Evolutionary conservation across 306 rosid genomes (phyloP).

Genomic region (Prunus padus): DNA sequence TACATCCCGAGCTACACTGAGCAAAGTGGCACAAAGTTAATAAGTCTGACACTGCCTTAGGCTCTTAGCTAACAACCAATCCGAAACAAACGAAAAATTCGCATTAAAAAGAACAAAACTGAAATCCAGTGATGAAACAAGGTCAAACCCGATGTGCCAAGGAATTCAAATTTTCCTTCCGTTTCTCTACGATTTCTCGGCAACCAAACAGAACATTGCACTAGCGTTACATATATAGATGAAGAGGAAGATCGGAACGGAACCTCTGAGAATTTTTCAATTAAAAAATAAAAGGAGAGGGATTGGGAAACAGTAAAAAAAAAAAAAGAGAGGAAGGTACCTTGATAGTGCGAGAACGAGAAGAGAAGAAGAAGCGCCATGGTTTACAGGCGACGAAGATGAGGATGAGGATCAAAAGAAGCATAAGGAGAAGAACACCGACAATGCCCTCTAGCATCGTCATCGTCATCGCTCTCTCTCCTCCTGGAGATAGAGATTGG

Average conservation of each 20-base stretch:
- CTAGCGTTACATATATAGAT: background rate
- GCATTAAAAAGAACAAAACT: background rate
- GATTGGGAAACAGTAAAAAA: background rate
- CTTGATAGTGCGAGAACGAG: slow-evolving; percentile 54
- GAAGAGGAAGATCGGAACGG: slow-evolving; percentile 6
- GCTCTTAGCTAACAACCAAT: background rate
- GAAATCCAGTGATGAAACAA: slow-evolving; percentile 6
- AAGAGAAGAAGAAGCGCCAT: slow-evolving; percentile 79
- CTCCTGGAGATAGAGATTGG: slow-evolving; percentile 47
- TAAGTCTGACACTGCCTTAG: background rate
- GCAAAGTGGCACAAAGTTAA: background rate
- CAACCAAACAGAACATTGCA: slow-evolving; percentile 31
- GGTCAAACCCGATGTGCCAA: slow-evolving; percentile 7
- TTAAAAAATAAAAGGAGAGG: background rate
- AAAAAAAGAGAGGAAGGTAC: slow-evolving; percentile 22
- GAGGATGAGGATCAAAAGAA: slow-evolving; percentile 70
- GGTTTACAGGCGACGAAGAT: slow-evolving; percentile 78
- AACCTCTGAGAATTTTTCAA: background rate
- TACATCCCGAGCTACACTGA: slow-evolving; percentile 17
- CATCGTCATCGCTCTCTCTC: slow-evolving; percentile 58
- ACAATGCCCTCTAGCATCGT: slow-evolving; percentile 64
- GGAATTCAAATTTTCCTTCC: slow-evolving; percentile 10
- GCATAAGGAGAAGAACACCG: slow-evolving; percentile 75
- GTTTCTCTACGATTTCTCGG: slow-evolving; percentile 15
- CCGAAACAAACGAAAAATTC: background rate